These are phyloP conservation scores for Nicotiana paniculata DNA, from an alignment of 257 asterid genomes.

Conservation along the genomic window DNA sequence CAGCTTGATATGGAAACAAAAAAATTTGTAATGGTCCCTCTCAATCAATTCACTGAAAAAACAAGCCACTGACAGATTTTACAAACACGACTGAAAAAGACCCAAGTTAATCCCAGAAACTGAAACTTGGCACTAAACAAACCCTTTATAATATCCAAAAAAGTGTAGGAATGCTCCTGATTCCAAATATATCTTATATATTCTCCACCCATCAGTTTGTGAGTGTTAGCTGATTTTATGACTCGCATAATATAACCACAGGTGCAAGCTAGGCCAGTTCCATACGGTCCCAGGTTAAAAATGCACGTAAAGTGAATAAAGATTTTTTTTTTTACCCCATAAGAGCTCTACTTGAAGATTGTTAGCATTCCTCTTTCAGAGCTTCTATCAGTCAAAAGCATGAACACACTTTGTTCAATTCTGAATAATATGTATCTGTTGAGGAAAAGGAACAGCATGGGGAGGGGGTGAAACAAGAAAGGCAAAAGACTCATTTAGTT, in stretches of 20 bases:
- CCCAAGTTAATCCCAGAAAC: not conserved
- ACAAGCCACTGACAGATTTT: not conserved
- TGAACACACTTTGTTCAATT: not conserved
- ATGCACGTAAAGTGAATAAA: not conserved
- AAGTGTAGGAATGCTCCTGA: not conserved
- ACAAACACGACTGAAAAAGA: not conserved
- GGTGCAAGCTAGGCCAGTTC: not conserved
- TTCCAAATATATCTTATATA: not conserved
- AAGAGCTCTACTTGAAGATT: not conserved
- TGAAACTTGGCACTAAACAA: not conserved
- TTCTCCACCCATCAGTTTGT: not conserved
- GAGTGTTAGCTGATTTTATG: not conserved
- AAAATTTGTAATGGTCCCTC: not conserved
- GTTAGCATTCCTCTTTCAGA: not conserved
- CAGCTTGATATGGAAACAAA: constrained; percentile 1
- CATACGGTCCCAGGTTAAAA: not conserved
- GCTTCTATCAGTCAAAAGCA: not conserved
- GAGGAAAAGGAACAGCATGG: not conserved
- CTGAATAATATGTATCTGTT: not conserved
- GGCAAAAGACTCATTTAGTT: not conserved
- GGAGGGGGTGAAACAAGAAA: not conserved
- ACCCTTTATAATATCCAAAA: not conserved
- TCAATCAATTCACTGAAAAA: not conserved
- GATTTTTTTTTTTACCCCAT: not conserved
- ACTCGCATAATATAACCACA: not conserved